Conservation (phyloP, 2,329 filamentous ascomycete genomes). For the Graphilbum fragrans region DNA sequence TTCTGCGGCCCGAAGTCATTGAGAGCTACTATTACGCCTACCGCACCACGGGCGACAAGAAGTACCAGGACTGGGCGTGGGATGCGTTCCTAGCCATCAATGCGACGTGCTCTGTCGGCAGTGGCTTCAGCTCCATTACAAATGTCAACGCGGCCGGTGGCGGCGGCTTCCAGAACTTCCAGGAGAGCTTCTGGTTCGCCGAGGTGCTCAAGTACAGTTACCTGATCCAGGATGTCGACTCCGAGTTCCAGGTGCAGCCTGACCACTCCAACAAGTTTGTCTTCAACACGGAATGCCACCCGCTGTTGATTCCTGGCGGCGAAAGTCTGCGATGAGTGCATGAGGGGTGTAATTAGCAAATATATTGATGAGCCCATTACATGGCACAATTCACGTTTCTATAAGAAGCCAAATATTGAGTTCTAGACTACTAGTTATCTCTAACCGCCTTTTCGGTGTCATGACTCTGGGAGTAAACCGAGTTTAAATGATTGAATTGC, state of each 20-base stretch:
- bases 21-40: constrained; percentile 84
- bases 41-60: constrained; percentile 59
- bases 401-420: no score
- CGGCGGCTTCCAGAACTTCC: constrained; percentile 52
- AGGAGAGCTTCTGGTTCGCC: constrained; percentile 82
- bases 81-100: constrained; percentile 61
- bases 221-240: constrained; percentile 54
- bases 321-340: background rate
- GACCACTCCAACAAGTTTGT: constrained; percentile 33
- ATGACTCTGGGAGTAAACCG: no score
- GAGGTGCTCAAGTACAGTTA: constrained; percentile 81
- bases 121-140: constrained; percentile 52
- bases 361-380: no score
- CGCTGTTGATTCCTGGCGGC: constrained; percentile 10
- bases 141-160: constrained; percentile 55
- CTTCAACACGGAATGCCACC: constrained; percentile 38
- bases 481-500: no score
- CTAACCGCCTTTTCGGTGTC: no score
- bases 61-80: constrained; percentile 80
- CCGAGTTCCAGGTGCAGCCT: constrained; percentile 34
- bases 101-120: constrained; percentile 46
- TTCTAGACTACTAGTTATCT: no score
- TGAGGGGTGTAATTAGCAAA: no score
- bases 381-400: no score
- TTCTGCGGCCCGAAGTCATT: constrained; percentile 68